A percentile compares a stretch with the other conserved stretches of the same genome.
phyloP scores from a whole-genome alignment of 106 monocot genomes.

The Dendrobium officinale region DNA sequence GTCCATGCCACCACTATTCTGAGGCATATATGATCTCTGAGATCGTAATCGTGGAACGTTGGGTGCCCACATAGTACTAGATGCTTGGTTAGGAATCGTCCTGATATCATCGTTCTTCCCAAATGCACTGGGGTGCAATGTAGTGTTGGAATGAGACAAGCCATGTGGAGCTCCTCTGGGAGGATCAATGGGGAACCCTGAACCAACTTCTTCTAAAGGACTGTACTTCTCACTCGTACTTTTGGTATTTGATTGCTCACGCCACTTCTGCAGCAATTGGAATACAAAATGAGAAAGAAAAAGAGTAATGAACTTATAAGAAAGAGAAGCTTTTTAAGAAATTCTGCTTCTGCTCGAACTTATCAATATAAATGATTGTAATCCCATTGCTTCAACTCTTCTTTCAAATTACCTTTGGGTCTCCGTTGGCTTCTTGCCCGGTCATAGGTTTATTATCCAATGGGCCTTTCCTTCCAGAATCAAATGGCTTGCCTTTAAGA shows the following conservation, averaged over 20 bases:
- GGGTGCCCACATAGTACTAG: constrained; percentile 16
- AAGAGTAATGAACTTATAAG: neutral
- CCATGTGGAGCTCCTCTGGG: constrained; percentile 15
- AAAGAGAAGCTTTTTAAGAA: neutral
- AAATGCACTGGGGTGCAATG: constrained; percentile 16
- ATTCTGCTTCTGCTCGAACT: neutral
- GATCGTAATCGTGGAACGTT: constrained; percentile 21
- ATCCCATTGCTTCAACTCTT: neutral
- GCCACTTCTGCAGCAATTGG: constrained; percentile 19
- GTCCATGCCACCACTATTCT: constrained; percentile 12
- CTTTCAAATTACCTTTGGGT: constrained; percentile 16
- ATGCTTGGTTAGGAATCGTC: constrained; percentile 7
- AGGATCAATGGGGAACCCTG: constrained; percentile 26
- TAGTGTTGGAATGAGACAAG: constrained; percentile 17
- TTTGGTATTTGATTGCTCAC: constrained; percentile 31
- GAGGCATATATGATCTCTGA: constrained; percentile 29
- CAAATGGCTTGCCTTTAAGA: constrained; percentile 16
- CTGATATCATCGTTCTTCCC: constrained; percentile 15
- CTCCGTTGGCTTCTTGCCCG: constrained; percentile 8
- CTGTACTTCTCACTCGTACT: constrained; percentile 42
- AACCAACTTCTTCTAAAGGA: constrained; percentile 27
- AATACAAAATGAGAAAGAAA: neutral
- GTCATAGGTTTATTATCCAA: constrained; percentile 15
- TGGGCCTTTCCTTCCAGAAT: constrained; percentile 21
- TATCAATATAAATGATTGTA: neutral